These are phyloP conservation scores for Botryotinia globosa DNA, from an alignment of 2,329 filamentous ascomycete genomes.

Conservation along the genomic window DNA sequence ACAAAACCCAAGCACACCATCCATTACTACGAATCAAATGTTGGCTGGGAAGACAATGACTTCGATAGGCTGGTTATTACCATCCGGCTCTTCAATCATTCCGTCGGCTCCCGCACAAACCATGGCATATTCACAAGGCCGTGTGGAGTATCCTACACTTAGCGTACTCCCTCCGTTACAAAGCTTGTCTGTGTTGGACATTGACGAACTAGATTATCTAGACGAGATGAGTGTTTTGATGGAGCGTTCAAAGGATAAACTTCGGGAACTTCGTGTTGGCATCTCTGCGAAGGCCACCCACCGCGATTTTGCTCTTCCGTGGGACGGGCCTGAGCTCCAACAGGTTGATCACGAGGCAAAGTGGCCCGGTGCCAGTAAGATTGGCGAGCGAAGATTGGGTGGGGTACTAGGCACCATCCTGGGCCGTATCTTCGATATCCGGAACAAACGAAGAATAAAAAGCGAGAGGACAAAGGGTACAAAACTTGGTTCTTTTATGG, in stretches of 20 bases:
- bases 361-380: slow-evolving; percentile 54
- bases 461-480: slow-evolving; percentile 29
- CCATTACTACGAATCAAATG: slow-evolving; percentile 34
- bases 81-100: slow-evolving; percentile 26
- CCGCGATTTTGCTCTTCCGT: slow-evolving; percentile 56
- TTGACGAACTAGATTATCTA: slow-evolving; percentile 78
- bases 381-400: slow-evolving; percentile 62
- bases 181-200: slow-evolving; percentile 73
- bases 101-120: slow-evolving; percentile 29
- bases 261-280: slow-evolving; percentile 72
- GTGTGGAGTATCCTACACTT: slow-evolving; percentile 76
- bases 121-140: slow-evolving; percentile 50
- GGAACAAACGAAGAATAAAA: slow-evolving; percentile 37
- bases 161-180: slow-evolving; percentile 73
- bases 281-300: slow-evolving; percentile 53
- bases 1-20: slow-evolving; percentile 26
- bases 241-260: slow-evolving; percentile 61
- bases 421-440: slow-evolving; percentile 63
- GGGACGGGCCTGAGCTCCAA: slow-evolving; percentile 60
- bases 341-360: slow-evolving; percentile 60
- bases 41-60: slow-evolving; percentile 43
- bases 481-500: not conserved
- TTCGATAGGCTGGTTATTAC: slow-evolving; percentile 42
- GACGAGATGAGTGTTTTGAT: slow-evolving; percentile 80
- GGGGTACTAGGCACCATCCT: slow-evolving; percentile 68